A percentile compares a stretch with the other conserved stretches of the same genome.
phyloP scores from a whole-genome alignment of 2,329 filamentous ascomycete species.

The Colletotrichum tofieldiae region DNA sequence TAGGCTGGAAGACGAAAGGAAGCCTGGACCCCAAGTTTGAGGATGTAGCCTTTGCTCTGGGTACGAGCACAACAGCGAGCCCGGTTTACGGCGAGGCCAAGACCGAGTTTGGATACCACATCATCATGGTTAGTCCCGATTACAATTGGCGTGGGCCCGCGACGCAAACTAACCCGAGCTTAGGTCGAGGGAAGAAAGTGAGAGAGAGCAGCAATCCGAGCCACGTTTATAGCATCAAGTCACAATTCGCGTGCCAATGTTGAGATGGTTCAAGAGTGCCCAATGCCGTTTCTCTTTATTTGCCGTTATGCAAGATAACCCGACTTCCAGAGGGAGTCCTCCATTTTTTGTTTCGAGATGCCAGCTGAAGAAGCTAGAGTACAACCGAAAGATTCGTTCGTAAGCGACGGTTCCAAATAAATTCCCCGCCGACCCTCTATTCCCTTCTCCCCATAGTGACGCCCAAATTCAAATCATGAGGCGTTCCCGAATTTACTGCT shows the following conservation, averaged over 20 bases:
- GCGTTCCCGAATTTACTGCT: conserved; percentile 68
- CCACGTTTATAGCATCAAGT: conserved; percentile 4
- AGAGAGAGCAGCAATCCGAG: conserved; percentile 13
- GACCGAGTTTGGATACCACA: conserved; percentile 84
- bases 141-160: background rate
- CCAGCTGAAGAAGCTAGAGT: conserved; percentile 64
- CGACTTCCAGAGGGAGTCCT: conserved; percentile 54
- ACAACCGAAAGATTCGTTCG: conserved; percentile 56
- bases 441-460: conserved; percentile 46
- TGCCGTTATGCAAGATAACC: conserved; percentile 52
- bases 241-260: conserved; percentile 13
- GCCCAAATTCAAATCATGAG: conserved; percentile 49
- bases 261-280: conserved; percentile 40
- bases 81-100: conserved; percentile 80
- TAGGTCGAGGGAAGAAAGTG: conserved; percentile 62
- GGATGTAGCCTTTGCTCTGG: conserved; percentile 79
- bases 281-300: conserved; percentile 45
- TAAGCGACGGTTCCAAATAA: conserved; percentile 34
- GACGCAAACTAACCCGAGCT: conserved; percentile 9
- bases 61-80: conserved; percentile 74
- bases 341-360: conserved; percentile 56
- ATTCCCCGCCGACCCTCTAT: conserved; percentile 41
- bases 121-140: conserved; percentile 76
- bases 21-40: conserved; percentile 79
- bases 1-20: conserved; percentile 82